Percentiles rank a stretch among this genome's conserved stretches.
Evolutionary conservation across 2,329 filamentous ascomycete genomes (phyloP).

Genomic region (Verticillium dahliae): DNA sequence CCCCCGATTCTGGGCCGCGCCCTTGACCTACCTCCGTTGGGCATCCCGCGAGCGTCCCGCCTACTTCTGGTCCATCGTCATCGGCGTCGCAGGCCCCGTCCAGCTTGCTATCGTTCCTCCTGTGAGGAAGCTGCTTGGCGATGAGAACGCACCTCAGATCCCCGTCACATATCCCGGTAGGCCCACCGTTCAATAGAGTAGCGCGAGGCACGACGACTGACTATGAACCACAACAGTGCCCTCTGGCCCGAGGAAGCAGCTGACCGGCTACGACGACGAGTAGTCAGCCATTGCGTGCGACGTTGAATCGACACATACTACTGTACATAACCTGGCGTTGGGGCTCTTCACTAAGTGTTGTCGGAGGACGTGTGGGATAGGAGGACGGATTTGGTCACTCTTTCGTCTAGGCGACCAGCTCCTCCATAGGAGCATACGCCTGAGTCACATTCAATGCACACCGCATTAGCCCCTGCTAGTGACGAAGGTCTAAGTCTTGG

Average conservation of each 20-base stretch:
- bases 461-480: background rate
- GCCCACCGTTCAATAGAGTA: conserved; percentile 25
- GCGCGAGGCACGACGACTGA: background rate
- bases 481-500: background rate
- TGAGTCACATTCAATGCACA: background rate
- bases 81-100: conserved; percentile 69
- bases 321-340: conserved; percentile 18
- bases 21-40: conserved; percentile 83
- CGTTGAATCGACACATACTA: background rate
- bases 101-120: conserved; percentile 67
- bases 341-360: conserved; percentile 5
- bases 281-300: conserved; percentile 8
- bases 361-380: background rate
- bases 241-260: conserved; percentile 48
- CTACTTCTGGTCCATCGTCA: conserved; percentile 77
- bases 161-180: conserved; percentile 90
- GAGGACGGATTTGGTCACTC: background rate
- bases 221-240: conserved; percentile 38
- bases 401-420: background rate
- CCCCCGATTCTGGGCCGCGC: conserved; percentile 77
- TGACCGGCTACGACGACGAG: conserved; percentile 56
- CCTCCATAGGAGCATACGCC: background rate
- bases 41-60: conserved; percentile 81
- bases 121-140: conserved; percentile 65
- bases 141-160: conserved; percentile 63